Evolutionary conservation across 805 yeast species (phyloP).

Genomic region (Candida ponderosae): DNA sequence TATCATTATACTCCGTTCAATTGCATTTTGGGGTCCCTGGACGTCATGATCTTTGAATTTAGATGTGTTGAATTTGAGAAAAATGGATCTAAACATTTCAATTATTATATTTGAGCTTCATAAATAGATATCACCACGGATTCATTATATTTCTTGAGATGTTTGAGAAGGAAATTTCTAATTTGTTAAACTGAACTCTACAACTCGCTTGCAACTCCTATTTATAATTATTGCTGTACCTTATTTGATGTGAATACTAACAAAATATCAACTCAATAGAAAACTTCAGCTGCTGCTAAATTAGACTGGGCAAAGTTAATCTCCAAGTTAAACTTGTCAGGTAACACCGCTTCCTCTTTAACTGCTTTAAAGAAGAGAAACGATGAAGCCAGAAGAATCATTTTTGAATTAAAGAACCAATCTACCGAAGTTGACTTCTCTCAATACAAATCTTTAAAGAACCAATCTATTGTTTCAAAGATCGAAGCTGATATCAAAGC

Average conservation of each 20-base stretch:
- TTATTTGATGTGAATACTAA: slow-evolving; percentile 15
- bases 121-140: too few relatives aligned
- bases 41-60: too few relatives aligned
- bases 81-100: too few relatives aligned
- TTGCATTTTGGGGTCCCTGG: too few relatives aligned
- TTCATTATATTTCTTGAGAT: too few relatives aligned
- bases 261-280: slow-evolving; percentile 20
- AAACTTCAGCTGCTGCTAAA: slow-evolving; percentile 63
- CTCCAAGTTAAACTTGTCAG: slow-evolving; percentile 84
- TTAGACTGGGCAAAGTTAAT: slow-evolving; percentile 93
- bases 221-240: not conserved
- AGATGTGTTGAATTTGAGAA: too few relatives aligned
- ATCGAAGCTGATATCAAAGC: slow-evolving; percentile 67
- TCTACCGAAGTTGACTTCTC: slow-evolving; percentile 73
- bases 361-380: slow-evolving; percentile 96
- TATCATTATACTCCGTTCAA: too few relatives aligned
- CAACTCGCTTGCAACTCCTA: not conserved
- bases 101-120: too few relatives aligned
- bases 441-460: slow-evolving; percentile 77
- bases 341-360: slow-evolving; percentile 82
- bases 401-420: slow-evolving; percentile 64
- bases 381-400: slow-evolving; percentile 90
- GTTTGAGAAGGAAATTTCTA: not conserved
- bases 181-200: not conserved
- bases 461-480: slow-evolving; percentile 70